Percentiles rank a stretch among this genome's conserved stretches.
phyloP scores from a whole-genome alignment of 176 grass and related monocot genomes.

The Aegilops sharonensis region DNA sequence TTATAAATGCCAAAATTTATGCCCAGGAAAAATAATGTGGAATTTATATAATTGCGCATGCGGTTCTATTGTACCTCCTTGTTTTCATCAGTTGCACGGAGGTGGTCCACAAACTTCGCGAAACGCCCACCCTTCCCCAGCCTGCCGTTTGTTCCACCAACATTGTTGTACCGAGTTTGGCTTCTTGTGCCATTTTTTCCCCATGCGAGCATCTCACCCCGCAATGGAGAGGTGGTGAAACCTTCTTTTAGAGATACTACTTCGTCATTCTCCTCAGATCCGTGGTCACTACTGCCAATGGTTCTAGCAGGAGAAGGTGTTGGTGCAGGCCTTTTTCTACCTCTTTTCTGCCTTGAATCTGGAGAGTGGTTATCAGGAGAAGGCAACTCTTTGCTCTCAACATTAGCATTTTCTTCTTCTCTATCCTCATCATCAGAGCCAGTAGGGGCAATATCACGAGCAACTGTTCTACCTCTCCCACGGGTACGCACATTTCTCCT shows the following conservation, averaged over 20 bases:
- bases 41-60: background rate
- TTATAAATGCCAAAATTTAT: background rate
- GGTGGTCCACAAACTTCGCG: constrained; percentile 63
- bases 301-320: constrained; percentile 57
- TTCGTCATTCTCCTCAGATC: constrained; percentile 54
- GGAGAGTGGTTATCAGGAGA: constrained; percentile 65
- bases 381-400: constrained; percentile 53
- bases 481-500: constrained; percentile 50
- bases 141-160: constrained; percentile 57
- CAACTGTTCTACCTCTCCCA: constrained; percentile 43
- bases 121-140: constrained; percentile 51
- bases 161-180: constrained; percentile 64
- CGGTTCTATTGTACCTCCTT: constrained; percentile 48
- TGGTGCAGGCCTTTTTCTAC: constrained; percentile 39
- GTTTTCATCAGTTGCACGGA: constrained; percentile 55
- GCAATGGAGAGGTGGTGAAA: constrained; percentile 55
- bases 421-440: constrained; percentile 65
- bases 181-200: constrained; percentile 82
- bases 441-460: constrained; percentile 31
- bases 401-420: constrained; percentile 60
- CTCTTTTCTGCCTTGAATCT: constrained; percentile 60
- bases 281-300: constrained; percentile 40
- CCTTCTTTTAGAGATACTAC: constrained; percentile 45
- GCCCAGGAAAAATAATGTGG: constrained; percentile 16
- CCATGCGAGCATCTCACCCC: constrained; percentile 76